Percentiles rank a stretch among this genome's conserved stretches.
These are phyloP conservation scores for Amylocystis lapponica DNA, from an alignment of 768 basidiomycete genomes.

Conservation along the genomic window DNA sequence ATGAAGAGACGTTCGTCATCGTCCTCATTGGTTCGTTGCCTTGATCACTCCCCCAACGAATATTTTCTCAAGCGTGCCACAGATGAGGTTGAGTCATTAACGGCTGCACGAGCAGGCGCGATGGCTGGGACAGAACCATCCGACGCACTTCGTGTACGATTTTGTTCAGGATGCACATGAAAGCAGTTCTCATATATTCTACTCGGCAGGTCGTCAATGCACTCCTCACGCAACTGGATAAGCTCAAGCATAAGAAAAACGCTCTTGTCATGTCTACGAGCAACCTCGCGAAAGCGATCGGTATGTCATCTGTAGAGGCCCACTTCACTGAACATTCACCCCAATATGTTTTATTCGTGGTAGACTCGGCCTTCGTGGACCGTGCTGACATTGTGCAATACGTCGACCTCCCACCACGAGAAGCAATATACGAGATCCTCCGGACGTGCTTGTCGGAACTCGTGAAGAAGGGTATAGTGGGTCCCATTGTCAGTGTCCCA, in stretches of 20 bases:
- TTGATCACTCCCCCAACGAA: background rate
- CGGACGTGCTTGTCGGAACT: constrained; percentile 79
- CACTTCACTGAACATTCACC: background rate
- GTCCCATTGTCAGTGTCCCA: constrained; percentile 44
- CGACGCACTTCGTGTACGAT: constrained; percentile 79
- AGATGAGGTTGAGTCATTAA: constrained; percentile 97
- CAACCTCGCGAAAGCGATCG: constrained; percentile 91
- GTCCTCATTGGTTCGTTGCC: constrained; percentile 75
- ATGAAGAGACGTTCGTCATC: constrained; percentile 86
- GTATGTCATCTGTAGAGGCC: constrained; percentile 33
- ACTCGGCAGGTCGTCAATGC: constrained; percentile 86
- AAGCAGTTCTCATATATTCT: background rate
- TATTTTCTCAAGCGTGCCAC: too few relatives aligned
- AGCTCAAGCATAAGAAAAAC: constrained; percentile 88
- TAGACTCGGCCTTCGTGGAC: constrained; percentile 94
- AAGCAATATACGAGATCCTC: constrained; percentile 92
- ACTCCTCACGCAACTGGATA: constrained; percentile 93
- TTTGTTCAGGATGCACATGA: background rate
- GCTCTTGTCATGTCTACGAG: constrained; percentile 95
- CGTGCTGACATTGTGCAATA: constrained; percentile 97
- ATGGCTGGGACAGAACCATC: constrained; percentile 95
- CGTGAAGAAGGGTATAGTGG: constrained; percentile 64
- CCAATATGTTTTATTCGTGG: constrained; percentile 2
- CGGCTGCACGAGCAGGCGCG: constrained; percentile 89
- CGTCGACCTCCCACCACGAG: constrained; percentile 83